Conservation (phyloP, 306 rosid genomes). For the Chamaecrista fasciculata region DNA sequence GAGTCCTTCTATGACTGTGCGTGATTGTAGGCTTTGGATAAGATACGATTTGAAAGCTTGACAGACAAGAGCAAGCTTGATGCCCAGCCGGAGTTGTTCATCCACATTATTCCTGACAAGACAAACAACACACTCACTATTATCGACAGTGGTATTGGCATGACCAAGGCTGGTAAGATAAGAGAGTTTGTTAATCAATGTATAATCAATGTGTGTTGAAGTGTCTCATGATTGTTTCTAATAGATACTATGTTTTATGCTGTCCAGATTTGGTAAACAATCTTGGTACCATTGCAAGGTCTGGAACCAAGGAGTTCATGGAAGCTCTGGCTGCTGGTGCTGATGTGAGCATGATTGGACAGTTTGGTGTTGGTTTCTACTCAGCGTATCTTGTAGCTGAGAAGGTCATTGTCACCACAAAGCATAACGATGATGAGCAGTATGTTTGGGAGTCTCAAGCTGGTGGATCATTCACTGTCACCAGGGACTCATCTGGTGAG, state of each 20-base stretch:
- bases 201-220: not conserved
- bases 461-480: slow-evolving; percentile 89
- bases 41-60: slow-evolving; percentile 79
- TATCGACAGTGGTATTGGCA: slow-evolving; percentile 90
- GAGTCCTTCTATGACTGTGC: not conserved
- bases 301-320: slow-evolving; percentile 98
- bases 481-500: slow-evolving; percentile 82
- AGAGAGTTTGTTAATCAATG: not conserved
- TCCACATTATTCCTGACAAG: slow-evolving; percentile 87
- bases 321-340: slow-evolving; percentile 98
- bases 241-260: not conserved
- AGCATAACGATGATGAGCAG: slow-evolving; percentile 94
- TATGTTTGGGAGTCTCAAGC: slow-evolving; percentile 98
- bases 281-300: slow-evolving; percentile 94
- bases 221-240: not conserved
- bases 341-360: slow-evolving; percentile 98
- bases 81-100: slow-evolving; percentile 80
- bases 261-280: slow-evolving; percentile 89
- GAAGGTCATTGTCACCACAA: slow-evolving; percentile 78
- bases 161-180: slow-evolving; percentile 92
- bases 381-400: slow-evolving; percentile 91
- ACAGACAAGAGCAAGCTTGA: slow-evolving; percentile 98
- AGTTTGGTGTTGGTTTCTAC: slow-evolving; percentile 97
- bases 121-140: slow-evolving; percentile 66
- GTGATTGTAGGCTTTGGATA: slow-evolving; percentile 68